Evolutionary conservation across 1,284 basidiomycete genomes (phyloP).

Genomic region (Trametes pubescens): DNA sequence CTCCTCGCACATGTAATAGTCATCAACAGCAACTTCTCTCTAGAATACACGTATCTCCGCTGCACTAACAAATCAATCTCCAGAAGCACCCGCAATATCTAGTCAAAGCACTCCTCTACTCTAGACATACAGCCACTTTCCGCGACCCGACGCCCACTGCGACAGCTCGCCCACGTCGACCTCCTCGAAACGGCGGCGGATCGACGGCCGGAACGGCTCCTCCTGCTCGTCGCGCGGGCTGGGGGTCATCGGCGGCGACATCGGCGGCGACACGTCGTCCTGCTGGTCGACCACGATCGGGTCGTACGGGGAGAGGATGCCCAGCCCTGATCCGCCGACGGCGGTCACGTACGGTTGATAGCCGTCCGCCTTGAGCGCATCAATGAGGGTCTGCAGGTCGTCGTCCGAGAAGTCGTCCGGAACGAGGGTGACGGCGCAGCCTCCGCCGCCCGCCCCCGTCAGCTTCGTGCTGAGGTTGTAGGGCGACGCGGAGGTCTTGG

Average conservation of each 20-base stretch:
- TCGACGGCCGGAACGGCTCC: conserved; percentile 20
- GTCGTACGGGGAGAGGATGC: conserved; percentile 79
- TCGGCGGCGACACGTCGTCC: conserved; percentile 39
- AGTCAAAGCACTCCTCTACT: not conserved
- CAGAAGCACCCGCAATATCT: not conserved
- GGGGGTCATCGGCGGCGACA: conserved; percentile 61
- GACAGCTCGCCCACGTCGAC: conserved; percentile 23
- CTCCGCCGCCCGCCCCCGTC: conserved; percentile 98
- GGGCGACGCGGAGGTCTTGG: conserved; percentile 68
- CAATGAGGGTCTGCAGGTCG: conserved; percentile 64
- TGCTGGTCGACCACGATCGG: conserved; percentile 20
- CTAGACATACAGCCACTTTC: conserved; percentile 32
- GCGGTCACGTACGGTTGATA: conserved; percentile 92
- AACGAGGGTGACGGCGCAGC: conserved; percentile 95
- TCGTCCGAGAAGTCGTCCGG: conserved; percentile 84
- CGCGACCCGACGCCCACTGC: conserved; percentile 29
- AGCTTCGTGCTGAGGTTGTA: conserved; percentile 92
- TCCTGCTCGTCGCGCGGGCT: conserved; percentile 16
- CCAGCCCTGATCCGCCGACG: conserved; percentile 93
- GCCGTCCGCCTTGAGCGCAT: conserved; percentile 65
- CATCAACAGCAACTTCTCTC: not conserved
- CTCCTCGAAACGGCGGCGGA: conserved; percentile 30
- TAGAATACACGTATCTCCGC: not conserved
- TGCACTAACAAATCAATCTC: not conserved
- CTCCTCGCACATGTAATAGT: not conserved